Percentiles rank a stretch among this genome's conserved stretches.
Evolutionary conservation across 2,329 filamentous ascomycete genomes (phyloP).

Genomic region (Alternaria novae-zelandiae): DNA sequence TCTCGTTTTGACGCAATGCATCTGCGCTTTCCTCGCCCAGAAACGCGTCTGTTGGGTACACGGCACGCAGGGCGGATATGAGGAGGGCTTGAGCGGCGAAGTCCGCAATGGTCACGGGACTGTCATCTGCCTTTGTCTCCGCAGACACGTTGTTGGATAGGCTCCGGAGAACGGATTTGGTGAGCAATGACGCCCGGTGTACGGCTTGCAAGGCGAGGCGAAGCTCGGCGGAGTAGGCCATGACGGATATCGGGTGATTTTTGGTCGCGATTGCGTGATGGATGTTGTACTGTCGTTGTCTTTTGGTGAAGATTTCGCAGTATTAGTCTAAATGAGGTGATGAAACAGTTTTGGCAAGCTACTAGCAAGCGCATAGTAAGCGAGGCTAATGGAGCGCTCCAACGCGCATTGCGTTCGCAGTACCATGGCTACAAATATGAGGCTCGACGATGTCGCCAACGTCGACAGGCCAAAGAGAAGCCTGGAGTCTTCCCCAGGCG

Average conservation of each 20-base stretch:
- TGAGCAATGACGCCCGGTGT: constrained; percentile 63
- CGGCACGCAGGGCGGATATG: constrained; percentile 61
- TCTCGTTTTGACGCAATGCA: constrained; percentile 57
- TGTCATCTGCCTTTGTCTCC: constrained; percentile 64
- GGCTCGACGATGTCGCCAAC: not conserved
- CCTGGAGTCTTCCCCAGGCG: not conserved
- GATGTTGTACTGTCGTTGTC: constrained; percentile 6
- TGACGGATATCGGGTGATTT: constrained; percentile 3
- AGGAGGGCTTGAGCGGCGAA: constrained; percentile 69
- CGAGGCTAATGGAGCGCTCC: constrained; percentile 12
- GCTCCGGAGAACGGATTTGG: constrained; percentile 59
- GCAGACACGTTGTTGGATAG: constrained; percentile 56
- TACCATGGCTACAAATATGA: not conserved
- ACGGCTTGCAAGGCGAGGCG: constrained; percentile 52
- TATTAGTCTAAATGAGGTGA: constrained; percentile 21
- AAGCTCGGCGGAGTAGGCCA: constrained; percentile 38
- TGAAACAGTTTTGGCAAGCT: constrained; percentile 5
- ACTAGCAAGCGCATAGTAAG: constrained; percentile 20
- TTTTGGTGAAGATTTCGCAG: constrained; percentile 10
- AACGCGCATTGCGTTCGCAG: not conserved
- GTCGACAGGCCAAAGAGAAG: not conserved
- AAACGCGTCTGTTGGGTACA: constrained; percentile 64
- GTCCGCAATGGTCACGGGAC: constrained; percentile 69
- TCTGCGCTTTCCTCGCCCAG: constrained; percentile 67
- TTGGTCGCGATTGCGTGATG: constrained; percentile 3